Percentiles rank a stretch among this genome's conserved stretches.
Conservation (phyloP, 2,329 filamentous ascomycete species). For the Phaeomoniella chlamydospora region DNA sequence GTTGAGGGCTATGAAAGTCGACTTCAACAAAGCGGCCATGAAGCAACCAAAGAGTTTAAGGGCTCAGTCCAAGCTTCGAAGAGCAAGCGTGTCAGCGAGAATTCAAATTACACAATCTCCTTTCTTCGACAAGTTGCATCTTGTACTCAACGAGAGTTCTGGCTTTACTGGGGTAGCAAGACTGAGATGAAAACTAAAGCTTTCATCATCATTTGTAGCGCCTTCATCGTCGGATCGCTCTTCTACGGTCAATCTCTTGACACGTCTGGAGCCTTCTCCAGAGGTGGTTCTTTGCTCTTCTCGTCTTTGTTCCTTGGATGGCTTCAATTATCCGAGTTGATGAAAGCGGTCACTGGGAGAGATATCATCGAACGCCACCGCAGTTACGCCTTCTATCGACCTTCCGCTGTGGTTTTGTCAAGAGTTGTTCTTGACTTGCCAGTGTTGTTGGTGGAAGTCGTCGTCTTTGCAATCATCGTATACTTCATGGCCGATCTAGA, state of each 20-base stretch:
- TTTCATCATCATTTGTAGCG: constrained; percentile 63
- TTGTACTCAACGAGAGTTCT: constrained; percentile 56
- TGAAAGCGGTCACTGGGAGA: constrained; percentile 60
- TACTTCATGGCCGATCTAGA: constrained; percentile 52
- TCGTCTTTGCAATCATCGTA: constrained; percentile 47
- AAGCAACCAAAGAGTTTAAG: constrained; percentile 51
- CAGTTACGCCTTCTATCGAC: constrained; percentile 56
- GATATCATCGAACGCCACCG: constrained; percentile 54
- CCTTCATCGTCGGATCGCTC: constrained; percentile 61
- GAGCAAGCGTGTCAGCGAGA: constrained; percentile 52
- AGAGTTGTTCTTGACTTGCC: constrained; percentile 50
- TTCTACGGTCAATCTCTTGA: constrained; percentile 54
- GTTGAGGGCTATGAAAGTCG: constrained; percentile 46
- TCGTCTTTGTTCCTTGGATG: constrained; percentile 52
- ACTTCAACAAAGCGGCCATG: constrained; percentile 40
- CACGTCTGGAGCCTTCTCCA: constrained; percentile 47
- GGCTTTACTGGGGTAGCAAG: constrained; percentile 63
- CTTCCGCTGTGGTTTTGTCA: constrained; percentile 48
- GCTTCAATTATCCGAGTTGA: constrained; percentile 65
- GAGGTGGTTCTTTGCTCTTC: constrained; percentile 52
- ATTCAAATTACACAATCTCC: constrained; percentile 63
- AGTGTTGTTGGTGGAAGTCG: constrained; percentile 41
- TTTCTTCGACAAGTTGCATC: constrained; percentile 52
- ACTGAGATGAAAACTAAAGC: constrained; percentile 64
- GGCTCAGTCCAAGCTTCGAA: constrained; percentile 50